Percentiles rank a stretch among this genome's conserved stretches.
Conservation (phyloP, 257 asterid genomes). For the Jacaranda copaia region DNA sequence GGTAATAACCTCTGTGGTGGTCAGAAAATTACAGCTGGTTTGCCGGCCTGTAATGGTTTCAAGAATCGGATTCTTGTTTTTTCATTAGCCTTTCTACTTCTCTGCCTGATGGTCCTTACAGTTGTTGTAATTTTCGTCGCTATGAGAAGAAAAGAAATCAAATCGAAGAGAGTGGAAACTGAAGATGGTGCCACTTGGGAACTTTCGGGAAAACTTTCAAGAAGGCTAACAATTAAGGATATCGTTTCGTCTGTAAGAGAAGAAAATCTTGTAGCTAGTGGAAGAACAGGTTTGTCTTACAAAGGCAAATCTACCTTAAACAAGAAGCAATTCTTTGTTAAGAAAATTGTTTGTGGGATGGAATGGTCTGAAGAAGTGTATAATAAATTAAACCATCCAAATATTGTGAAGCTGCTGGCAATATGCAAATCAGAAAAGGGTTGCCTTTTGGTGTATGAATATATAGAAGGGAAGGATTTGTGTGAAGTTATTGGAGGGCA, state of each 20-base stretch:
- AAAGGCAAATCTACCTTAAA: conserved; percentile 44
- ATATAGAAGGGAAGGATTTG: conserved; percentile 63
- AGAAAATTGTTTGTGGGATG: conserved; percentile 46
- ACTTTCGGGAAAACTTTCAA: conserved; percentile 44
- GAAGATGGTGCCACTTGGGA: conserved; percentile 69
- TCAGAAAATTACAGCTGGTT: conserved; percentile 43
- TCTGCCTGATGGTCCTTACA: conserved; percentile 42
- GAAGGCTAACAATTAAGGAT: conserved; percentile 52
- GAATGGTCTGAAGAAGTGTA: conserved; percentile 38
- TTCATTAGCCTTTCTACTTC: conserved; percentile 52
- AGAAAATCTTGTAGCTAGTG: conserved; percentile 58
- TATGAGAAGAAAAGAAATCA: conserved; percentile 31
- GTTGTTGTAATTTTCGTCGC: conserved; percentile 26
- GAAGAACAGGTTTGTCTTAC: conserved; percentile 46
- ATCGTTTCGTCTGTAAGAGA: conserved; percentile 52
- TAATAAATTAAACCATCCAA: conserved; percentile 61
- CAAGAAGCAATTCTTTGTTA: conserved; percentile 46
- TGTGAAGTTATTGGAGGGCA: conserved; percentile 49
- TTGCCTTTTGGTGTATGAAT: conserved; percentile 65
- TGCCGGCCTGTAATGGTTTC: conserved; percentile 59
- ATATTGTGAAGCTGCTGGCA: conserved; percentile 61
- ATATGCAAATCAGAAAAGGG: conserved; percentile 71
- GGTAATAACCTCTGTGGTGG: conserved; percentile 68
- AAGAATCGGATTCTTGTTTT: conserved; percentile 55
- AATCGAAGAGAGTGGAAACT: conserved; percentile 48